phyloP scores from a whole-genome alignment of 2,329 filamentous ascomycete genomes.

The Macrophomina pseudophaseolina region DNA sequence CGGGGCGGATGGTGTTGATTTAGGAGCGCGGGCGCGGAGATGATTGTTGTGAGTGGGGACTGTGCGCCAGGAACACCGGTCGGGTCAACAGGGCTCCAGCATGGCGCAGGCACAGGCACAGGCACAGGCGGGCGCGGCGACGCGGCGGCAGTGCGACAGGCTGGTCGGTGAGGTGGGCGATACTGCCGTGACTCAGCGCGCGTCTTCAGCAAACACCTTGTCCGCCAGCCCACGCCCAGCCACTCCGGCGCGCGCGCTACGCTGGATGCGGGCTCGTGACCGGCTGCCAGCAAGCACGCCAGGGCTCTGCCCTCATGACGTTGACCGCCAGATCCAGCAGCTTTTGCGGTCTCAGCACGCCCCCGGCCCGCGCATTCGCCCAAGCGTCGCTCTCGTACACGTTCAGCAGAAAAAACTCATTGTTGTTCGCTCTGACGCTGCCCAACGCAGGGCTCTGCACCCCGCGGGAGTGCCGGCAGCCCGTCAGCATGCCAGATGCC shows the following conservation, averaged over 20 bases:
- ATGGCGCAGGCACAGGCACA: constrained; percentile 7
- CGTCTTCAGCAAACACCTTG: background rate
- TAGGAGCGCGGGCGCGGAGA: constrained; percentile 18
- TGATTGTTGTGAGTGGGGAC: constrained; percentile 17
- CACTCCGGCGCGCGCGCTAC: background rate
- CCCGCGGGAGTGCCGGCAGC: constrained; percentile 1
- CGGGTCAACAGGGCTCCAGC: background rate
- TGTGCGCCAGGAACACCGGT: constrained; percentile 3
- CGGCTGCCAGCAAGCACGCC: background rate
- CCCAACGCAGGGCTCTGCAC: constrained; percentile 11
- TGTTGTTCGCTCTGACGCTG: constrained; percentile 10
- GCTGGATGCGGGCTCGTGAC: background rate
- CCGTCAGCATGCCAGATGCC: background rate
- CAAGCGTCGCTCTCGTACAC: background rate
- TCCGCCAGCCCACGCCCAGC: background rate
- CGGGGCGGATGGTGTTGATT: constrained; percentile 18
- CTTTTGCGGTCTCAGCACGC: background rate
- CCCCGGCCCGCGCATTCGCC: background rate
- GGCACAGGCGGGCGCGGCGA: background rate
- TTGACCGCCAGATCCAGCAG: background rate
- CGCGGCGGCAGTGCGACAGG: background rate
- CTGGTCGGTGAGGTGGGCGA: background rate
- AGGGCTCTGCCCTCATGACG: constrained; percentile 15
- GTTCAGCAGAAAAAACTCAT: background rate
- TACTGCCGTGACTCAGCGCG: background rate